Conservation (phyloP, 108 stramenopile species). For the Skeletonema menzelii region DNA sequence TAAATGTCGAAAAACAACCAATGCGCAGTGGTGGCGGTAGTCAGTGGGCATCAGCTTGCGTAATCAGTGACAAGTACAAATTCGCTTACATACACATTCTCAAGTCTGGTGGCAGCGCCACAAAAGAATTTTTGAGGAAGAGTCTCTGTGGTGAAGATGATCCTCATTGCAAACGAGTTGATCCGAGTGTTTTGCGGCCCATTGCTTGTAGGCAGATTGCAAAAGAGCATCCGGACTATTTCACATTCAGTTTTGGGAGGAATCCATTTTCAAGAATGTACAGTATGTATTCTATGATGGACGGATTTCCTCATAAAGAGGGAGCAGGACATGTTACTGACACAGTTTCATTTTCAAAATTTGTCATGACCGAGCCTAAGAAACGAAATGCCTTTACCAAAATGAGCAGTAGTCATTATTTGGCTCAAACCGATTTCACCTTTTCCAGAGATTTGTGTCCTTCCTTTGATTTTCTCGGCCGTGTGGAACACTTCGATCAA, state of each 20-base stretch:
- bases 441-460: constrained; percentile 12
- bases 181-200: constrained; percentile 13
- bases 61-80: constrained; percentile 40
- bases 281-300: constrained; percentile 41
- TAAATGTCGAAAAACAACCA: neutral
- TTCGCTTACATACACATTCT: constrained; percentile 50
- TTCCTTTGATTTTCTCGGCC: constrained; percentile 42
- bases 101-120: constrained; percentile 46
- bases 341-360: constrained; percentile 36
- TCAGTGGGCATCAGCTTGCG: constrained; percentile 42
- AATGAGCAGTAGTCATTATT: neutral
- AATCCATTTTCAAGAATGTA: constrained; percentile 51
- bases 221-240: constrained; percentile 35
- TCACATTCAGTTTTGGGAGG: constrained; percentile 45
- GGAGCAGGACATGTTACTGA: constrained; percentile 16
- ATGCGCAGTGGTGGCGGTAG: constrained; percentile 11
- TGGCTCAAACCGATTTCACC: neutral
- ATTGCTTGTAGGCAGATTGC: constrained; percentile 18
- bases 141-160: constrained; percentile 40
- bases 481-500: constrained; percentile 37
- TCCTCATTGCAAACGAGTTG: constrained; percentile 17
- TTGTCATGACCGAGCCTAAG: constrained; percentile 19
- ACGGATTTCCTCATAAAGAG: constrained; percentile 18
- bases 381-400: constrained; percentile 19
- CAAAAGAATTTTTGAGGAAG: constrained; percentile 35